A percentile compares a stretch with the other conserved stretches of the same genome.
Evolutionary conservation across 805 yeast species (phyloP).

Genomic region (Metschnikowia amazonensis): DNA sequence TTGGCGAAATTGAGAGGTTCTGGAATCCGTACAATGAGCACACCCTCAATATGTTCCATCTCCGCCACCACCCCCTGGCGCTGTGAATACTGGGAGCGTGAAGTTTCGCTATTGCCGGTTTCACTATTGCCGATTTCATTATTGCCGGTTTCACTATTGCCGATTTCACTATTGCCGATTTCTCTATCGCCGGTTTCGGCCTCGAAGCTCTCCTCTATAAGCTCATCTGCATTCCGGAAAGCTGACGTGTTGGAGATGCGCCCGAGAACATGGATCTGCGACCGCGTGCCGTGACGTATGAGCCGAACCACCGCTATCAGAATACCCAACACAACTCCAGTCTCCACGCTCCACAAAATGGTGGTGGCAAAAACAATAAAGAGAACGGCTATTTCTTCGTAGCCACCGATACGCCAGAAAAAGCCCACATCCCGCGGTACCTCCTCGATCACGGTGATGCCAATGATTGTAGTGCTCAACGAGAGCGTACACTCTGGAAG

Average conservation of each 20-base stretch:
- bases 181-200: background rate
- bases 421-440: conserved; percentile 45
- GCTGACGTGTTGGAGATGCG: conserved; percentile 43
- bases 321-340: conserved; percentile 36
- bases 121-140: too few species aligned
- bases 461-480: conserved; percentile 33
- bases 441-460: conserved; percentile 50
- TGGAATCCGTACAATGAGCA: conserved; percentile 74
- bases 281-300: conserved; percentile 38
- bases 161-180: too few species aligned
- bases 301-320: conserved; percentile 32
- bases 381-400: conserved; percentile 23
- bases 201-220: conserved; percentile 34
- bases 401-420: conserved; percentile 22
- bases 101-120: background rate
- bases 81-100: background rate
- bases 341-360: conserved; percentile 36
- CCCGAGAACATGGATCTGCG: conserved; percentile 44
- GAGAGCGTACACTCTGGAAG: conserved; percentile 34
- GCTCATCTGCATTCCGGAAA: conserved; percentile 70
- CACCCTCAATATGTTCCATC: conserved; percentile 57
- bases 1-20: conserved; percentile 90
- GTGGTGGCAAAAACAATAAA: conserved; percentile 24
- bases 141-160: too few species aligned
- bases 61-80: conserved; percentile 20